A percentile compares a stretch with the other conserved stretches of the same genome.
phyloP scores from a whole-genome alignment of 2,329 filamentous ascomycete genomes.

The Dactylellina cionopaga region DNA sequence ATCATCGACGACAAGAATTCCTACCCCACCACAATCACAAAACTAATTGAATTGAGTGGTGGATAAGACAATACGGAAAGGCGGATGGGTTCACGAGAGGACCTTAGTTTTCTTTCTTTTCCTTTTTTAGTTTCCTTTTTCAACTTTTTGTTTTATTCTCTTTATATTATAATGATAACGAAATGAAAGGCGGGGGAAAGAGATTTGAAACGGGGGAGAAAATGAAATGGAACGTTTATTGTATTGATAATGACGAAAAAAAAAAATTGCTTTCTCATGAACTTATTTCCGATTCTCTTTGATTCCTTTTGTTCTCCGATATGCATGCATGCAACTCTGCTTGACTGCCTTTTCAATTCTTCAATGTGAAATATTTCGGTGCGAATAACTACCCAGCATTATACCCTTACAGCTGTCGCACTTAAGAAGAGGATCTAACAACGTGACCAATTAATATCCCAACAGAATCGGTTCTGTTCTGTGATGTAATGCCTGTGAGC shows the following conservation, averaged over 20 bases:
- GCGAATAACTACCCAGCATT: too few relatives aligned
- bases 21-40: background rate
- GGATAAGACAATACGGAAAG: constrained; percentile 22
- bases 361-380: background rate
- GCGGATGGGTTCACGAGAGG: constrained; percentile 31
- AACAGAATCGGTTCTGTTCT: too few relatives aligned
- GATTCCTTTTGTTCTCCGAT: constrained; percentile 6
- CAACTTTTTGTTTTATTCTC: constrained; percentile 23
- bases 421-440: background rate
- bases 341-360: background rate
- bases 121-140: constrained; percentile 11
- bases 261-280: constrained; percentile 29
- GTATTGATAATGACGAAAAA: constrained; percentile 36
- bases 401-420: too few relatives aligned
- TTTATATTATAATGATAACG: constrained; percentile 29
- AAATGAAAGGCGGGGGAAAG: constrained; percentile 20
- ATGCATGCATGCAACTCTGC: background rate
- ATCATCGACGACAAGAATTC: constrained; percentile 35
- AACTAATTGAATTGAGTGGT: constrained; percentile 1
- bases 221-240: constrained; percentile 30
- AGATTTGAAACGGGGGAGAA: background rate
- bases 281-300: constrained; percentile 11
- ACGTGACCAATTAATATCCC: constrained; percentile 13
- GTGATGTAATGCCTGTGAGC: background rate
- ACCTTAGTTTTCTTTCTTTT: constrained; percentile 37